A percentile compares a stretch with the other conserved stretches of the same genome.
Conservation (phyloP, 768 basidiomycete genomes). For the Suillus bovinus region DNA sequence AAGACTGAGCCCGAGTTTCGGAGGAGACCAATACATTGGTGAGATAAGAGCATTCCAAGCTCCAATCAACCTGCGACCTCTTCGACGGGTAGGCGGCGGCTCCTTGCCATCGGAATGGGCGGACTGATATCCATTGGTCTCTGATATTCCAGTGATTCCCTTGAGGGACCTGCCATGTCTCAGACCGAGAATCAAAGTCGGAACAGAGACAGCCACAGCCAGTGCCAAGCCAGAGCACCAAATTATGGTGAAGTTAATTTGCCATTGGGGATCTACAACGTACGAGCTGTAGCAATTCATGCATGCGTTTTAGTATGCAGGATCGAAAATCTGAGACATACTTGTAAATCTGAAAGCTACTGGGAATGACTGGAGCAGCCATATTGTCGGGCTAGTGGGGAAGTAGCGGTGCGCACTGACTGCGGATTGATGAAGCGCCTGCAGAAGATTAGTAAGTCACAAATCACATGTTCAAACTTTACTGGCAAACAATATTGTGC, state of each 20-base stretch:
- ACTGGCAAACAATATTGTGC: too few relatives aligned
- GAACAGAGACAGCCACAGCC: slow-evolving; percentile 49
- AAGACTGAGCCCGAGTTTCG: slow-evolving; percentile 49
- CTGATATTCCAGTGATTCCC: slow-evolving; percentile 55
- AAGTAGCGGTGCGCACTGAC: too few relatives aligned
- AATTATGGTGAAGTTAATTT: slow-evolving; percentile 66
- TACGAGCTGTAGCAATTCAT: slow-evolving; percentile 57
- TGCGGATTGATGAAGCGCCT: too few relatives aligned
- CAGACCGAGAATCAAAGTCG: slow-evolving; percentile 42
- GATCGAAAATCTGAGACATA: slow-evolving; percentile 33
- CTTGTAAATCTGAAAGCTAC: slow-evolving; percentile 66
- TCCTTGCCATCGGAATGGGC: slow-evolving; percentile 1
- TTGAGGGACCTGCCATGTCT: slow-evolving; percentile 41
- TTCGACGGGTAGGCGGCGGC: not conserved
- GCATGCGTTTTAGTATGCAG: not conserved
- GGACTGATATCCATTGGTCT: slow-evolving; percentile 38
- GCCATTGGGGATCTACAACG: slow-evolving; percentile 75
- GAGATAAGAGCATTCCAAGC: slow-evolving; percentile 37
- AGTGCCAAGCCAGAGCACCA: slow-evolving; percentile 63
- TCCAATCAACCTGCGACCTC: slow-evolving; percentile 18
- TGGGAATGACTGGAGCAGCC: slow-evolving; percentile 57
- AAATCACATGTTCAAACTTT: too few relatives aligned
- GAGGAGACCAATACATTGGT: slow-evolving; percentile 48
- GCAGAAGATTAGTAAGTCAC: too few relatives aligned
- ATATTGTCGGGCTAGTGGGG: slow-evolving; percentile 4